Conservation (phyloP, 2,329 filamentous ascomycete genomes). For the Colletotrichum sp. region DNA sequence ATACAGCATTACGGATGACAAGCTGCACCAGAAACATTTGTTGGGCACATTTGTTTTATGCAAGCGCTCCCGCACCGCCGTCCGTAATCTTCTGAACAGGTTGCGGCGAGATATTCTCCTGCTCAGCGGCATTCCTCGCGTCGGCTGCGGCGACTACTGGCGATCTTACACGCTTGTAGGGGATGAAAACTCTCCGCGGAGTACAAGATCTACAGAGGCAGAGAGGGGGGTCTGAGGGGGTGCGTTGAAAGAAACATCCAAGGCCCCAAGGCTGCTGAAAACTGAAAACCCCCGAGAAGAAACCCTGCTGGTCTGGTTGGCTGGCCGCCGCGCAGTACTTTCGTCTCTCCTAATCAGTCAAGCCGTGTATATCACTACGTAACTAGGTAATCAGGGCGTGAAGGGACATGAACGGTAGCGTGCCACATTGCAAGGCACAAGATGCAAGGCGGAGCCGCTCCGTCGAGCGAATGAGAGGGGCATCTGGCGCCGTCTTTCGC, state of each 20-base stretch:
- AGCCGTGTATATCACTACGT: not conserved
- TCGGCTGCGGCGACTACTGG: not conserved
- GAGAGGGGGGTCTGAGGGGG: not conserved
- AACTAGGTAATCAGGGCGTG: not conserved
- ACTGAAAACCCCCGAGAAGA: not conserved
- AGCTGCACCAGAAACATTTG: not conserved
- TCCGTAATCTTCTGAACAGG: not conserved
- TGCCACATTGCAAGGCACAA: not conserved
- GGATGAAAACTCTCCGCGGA: not conserved
- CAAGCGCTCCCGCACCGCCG: not conserved
- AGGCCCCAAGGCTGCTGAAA: not conserved
- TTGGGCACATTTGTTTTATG: not conserved
- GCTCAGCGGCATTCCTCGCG: not conserved
- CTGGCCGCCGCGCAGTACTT: not conserved
- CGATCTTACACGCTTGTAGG: slow-evolving; percentile 3
- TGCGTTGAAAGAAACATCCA: not conserved
- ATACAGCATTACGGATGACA: not conserved
- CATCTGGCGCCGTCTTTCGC: not conserved
- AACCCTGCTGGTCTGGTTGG: not conserved
- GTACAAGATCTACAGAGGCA: slow-evolving; percentile 1
- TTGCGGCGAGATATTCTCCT: not conserved
- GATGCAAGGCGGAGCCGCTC: not conserved
- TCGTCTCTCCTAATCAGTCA: not conserved
- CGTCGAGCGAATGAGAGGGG: not conserved
- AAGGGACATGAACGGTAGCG: not conserved